Conservation (phyloP, 495 filamentous ascomycete genomes). For the Penicillium samsonianum region DNA sequence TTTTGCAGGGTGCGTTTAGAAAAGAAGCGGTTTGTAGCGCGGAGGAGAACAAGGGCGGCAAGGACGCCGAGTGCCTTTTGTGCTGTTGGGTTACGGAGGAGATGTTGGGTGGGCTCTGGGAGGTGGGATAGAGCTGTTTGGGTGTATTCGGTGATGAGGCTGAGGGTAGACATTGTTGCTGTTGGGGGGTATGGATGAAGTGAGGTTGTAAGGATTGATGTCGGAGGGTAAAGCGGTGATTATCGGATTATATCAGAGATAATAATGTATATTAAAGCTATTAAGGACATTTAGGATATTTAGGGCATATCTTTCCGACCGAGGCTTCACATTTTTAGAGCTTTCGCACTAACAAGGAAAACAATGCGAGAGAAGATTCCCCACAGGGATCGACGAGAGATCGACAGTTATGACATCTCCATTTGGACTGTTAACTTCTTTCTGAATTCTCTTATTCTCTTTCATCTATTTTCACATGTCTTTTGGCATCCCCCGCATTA, state of each 20-base stretch:
- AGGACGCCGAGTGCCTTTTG: slow-evolving; percentile 34
- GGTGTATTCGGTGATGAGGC: slow-evolving; percentile 32
- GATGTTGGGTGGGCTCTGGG: slow-evolving; percentile 32
- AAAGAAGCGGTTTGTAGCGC: slow-evolving; percentile 42
- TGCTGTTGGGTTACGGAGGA: slow-evolving; percentile 29
- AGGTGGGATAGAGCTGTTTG: slow-evolving; percentile 31
- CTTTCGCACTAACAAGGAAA: background rate
- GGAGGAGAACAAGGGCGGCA: slow-evolving; percentile 40
- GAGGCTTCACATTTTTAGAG: background rate
- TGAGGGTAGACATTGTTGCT: slow-evolving; percentile 15
- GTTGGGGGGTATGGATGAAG: background rate
- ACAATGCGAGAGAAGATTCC: background rate
- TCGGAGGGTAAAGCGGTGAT: background rate
- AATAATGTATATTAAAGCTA: background rate
- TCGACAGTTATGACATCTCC: background rate
- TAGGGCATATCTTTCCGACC: background rate
- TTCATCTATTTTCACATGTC: slow-evolving; percentile 4
- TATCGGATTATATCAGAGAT: background rate
- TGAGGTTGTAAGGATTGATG: background rate
- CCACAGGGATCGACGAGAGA: background rate
- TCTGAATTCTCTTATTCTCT: background rate
- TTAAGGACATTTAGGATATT: background rate
- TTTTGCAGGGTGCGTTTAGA: slow-evolving; percentile 50
- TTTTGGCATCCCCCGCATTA: slow-evolving; percentile 6
- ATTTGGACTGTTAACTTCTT: background rate